These are phyloP conservation scores for Rhizopogon roseolus DNA, from an alignment of 768 basidiomycete species.

Conservation along the genomic window DNA sequence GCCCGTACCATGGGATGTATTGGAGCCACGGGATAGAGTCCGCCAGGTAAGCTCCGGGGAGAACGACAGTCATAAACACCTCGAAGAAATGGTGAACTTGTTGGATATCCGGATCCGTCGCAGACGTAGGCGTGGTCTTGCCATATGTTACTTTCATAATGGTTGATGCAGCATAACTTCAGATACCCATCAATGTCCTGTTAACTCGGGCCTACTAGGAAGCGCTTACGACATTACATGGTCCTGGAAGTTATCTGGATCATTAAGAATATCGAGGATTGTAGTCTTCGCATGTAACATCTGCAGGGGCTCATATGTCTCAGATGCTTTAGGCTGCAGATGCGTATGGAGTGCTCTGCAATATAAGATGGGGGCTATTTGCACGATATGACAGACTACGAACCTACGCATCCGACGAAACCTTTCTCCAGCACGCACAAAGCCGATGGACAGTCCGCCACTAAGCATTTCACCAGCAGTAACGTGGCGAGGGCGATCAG, in stretches of 20 bases:
- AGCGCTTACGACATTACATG: constrained; percentile 11
- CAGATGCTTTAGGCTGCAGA: constrained; percentile 43
- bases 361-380: background rate
- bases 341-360: constrained; percentile 47
- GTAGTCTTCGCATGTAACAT: constrained; percentile 22
- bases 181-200: background rate
- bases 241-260: constrained; percentile 7
- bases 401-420: constrained; percentile 56
- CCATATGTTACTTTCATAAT: constrained; percentile 21
- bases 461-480: constrained; percentile 51
- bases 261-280: constrained; percentile 13
- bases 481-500: constrained; percentile 45
- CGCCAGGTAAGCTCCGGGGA: constrained; percentile 24
- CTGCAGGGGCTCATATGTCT: constrained; percentile 40
- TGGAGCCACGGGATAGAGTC: constrained; percentile 27
- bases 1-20: constrained; percentile 53
- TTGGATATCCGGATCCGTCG: constrained; percentile 9
- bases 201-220: constrained; percentile 7
- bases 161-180: constrained; percentile 16
- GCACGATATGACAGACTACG: background rate
- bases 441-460: constrained; percentile 47
- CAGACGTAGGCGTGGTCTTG: constrained; percentile 17
- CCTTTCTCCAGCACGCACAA: constrained; percentile 43
- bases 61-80: constrained; percentile 27
- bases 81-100: constrained; percentile 14